Evolutionary conservation across 2,329 filamentous ascomycete genomes (phyloP).

Genomic region (Orbilia ellipsospora): DNA sequence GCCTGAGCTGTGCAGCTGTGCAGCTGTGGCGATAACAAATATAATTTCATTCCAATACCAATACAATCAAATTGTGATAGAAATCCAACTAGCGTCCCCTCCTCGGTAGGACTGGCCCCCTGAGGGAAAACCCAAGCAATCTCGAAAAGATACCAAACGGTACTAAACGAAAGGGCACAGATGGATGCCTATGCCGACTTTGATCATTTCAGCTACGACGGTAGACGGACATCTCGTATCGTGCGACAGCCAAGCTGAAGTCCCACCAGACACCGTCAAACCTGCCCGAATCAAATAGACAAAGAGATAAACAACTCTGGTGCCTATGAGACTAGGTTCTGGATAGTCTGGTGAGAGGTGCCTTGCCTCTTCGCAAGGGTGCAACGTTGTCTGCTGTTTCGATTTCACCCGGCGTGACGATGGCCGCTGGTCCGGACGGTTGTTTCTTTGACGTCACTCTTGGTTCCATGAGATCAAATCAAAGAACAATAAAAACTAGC

Average conservation of each 20-base stretch:
- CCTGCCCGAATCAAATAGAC: constrained; percentile 9
- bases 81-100: background rate
- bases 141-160: no score
- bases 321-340: no score
- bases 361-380: background rate
- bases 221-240: constrained; percentile 7
- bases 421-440: constrained; percentile 21
- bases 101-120: no score
- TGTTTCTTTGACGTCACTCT: constrained; percentile 40
- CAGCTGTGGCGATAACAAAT: constrained; percentile 1
- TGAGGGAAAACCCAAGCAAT: no score
- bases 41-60: no score
- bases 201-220: no score
- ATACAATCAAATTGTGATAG: background rate
- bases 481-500: background rate
- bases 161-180: no score
- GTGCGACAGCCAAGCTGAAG: constrained; percentile 35
- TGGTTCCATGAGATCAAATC: constrained; percentile 6
- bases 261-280: background rate
- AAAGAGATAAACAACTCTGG: background rate
- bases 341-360: no score
- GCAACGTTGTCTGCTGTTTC: background rate
- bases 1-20: background rate
- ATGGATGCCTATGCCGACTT: no score
- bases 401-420: constrained; percentile 38